Percentiles rank a stretch among this genome's conserved stretches.
Evolutionary conservation across 2,329 filamentous ascomycete genomes (phyloP).

Genomic region (Phialemoniopsis sp.): DNA sequence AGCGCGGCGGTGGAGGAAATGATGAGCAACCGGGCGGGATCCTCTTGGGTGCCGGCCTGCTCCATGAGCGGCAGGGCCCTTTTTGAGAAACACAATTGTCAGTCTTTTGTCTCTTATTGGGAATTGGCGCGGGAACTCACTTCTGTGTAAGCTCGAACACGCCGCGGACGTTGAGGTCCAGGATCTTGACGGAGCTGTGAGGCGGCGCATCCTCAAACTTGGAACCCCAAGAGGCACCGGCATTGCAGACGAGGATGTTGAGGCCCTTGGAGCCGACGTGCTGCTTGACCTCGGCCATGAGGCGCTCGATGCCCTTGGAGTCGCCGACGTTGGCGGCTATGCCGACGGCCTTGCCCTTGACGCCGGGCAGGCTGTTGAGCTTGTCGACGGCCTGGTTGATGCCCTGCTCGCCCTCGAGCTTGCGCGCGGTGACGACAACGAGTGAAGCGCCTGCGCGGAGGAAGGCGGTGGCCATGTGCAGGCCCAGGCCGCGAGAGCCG

Average conservation of each 20-base stretch:
- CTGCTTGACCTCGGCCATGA: constrained; percentile 51
- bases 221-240: constrained; percentile 31
- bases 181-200: constrained; percentile 60
- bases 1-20: constrained; percentile 65
- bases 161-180: constrained; percentile 68
- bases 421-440: constrained; percentile 71
- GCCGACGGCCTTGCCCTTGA: constrained; percentile 55
- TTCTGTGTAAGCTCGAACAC: constrained; percentile 66
- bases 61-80: constrained; percentile 13
- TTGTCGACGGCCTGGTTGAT: constrained; percentile 58
- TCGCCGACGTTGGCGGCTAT: constrained; percentile 64
- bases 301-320: constrained; percentile 54
- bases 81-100: too few species aligned
- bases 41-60: constrained; percentile 27
- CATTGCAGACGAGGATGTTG: constrained; percentile 68
- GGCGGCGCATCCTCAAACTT: constrained; percentile 60
- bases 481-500: constrained; percentile 51
- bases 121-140: constrained; percentile 19
- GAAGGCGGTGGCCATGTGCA: constrained; percentile 62
- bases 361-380: constrained; percentile 58
- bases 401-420: constrained; percentile 52
- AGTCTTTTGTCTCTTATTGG: not conserved
- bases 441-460: constrained; percentile 67
- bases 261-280: constrained; percentile 53
- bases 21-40: constrained; percentile 61